Evolutionary conservation across 768 basidiomycete genomes (phyloP).

Genomic region (Mycena polygramma): DNA sequence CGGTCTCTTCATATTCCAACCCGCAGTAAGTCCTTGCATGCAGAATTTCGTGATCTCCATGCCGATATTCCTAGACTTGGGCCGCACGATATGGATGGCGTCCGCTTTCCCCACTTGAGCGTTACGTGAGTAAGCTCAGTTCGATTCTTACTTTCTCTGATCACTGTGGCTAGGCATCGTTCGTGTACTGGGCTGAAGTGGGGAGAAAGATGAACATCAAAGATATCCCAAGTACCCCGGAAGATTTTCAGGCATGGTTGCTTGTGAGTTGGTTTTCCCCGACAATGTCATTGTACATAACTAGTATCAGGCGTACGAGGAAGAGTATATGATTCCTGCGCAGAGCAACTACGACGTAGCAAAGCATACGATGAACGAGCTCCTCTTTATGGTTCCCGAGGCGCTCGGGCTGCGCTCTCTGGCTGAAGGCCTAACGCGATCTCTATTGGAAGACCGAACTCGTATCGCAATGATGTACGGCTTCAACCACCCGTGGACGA

Average conservation of each 20-base stretch:
- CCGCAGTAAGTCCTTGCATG: slow-evolving; percentile 46
- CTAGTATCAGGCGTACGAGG: slow-evolving; percentile 55
- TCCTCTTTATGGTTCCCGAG: slow-evolving; percentile 54
- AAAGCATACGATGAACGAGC: slow-evolving; percentile 54
- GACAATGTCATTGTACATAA: background rate
- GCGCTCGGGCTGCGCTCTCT: slow-evolving; percentile 55
- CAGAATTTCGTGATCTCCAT: background rate
- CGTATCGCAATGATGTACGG: slow-evolving; percentile 63
- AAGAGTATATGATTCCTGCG: slow-evolving; percentile 56
- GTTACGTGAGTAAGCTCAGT: slow-evolving; percentile 43
- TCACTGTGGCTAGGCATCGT: slow-evolving; percentile 48
- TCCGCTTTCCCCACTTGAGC: slow-evolving; percentile 57
- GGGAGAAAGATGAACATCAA: slow-evolving; percentile 61
- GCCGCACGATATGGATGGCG: slow-evolving; percentile 60
- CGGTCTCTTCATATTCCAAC: slow-evolving; percentile 53
- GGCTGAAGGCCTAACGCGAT: slow-evolving; percentile 48
- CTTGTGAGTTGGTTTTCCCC: slow-evolving; percentile 42
- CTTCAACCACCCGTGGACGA: background rate
- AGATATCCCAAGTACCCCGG: slow-evolving; percentile 57
- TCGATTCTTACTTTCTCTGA: background rate
- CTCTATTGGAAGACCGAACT: slow-evolving; percentile 58
- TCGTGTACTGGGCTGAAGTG: slow-evolving; percentile 60
- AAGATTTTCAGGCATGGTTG: slow-evolving; percentile 56
- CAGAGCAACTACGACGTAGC: slow-evolving; percentile 56
- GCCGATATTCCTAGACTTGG: slow-evolving; percentile 49